Evolutionary conservation across 345 rosid species (phyloP).

Genomic region (Aquilaria malaccensis): DNA sequence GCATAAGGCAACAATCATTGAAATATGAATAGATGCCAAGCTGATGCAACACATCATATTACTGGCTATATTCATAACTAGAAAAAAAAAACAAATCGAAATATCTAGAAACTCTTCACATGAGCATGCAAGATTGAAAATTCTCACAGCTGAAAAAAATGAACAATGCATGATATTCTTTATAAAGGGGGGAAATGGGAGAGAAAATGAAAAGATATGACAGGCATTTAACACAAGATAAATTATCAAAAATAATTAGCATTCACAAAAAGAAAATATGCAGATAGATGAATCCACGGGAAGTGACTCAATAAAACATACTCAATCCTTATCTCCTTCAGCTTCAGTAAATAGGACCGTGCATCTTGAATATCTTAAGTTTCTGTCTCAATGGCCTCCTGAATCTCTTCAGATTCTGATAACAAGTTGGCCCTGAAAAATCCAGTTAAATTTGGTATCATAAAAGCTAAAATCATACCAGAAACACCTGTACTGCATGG

Average conservation of each 20-base stretch:
- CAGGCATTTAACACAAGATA: no score
- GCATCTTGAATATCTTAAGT: conserved; percentile 82
- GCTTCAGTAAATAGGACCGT: conserved; percentile 65
- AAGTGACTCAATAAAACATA: conserved; percentile 10
- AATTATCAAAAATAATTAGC: background rate
- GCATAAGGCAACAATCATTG: conserved; percentile 17
- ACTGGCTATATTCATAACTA: no score
- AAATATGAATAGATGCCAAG: background rate
- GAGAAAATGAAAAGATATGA: background rate
- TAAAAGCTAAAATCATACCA: no score
- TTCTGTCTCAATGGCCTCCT: conserved; percentile 49
- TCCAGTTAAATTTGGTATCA: background rate
- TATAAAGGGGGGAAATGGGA: background rate
- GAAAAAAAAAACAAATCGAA: background rate
- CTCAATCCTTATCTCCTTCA: conserved; percentile 77
- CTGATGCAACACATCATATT: no score
- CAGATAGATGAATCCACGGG: no score
- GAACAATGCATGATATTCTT: background rate
- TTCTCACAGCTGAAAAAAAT: background rate
- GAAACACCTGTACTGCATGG: background rate
- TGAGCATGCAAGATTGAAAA: background rate
- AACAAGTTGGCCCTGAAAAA: conserved; percentile 75
- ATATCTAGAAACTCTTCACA: no score
- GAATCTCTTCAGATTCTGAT: conserved; percentile 79
- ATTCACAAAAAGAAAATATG: background rate